These are phyloP conservation scores for Actinomortierella ambigua DNA, from an alignment of 371 early-diverging fungal genomes.

Conservation along the genomic window DNA sequence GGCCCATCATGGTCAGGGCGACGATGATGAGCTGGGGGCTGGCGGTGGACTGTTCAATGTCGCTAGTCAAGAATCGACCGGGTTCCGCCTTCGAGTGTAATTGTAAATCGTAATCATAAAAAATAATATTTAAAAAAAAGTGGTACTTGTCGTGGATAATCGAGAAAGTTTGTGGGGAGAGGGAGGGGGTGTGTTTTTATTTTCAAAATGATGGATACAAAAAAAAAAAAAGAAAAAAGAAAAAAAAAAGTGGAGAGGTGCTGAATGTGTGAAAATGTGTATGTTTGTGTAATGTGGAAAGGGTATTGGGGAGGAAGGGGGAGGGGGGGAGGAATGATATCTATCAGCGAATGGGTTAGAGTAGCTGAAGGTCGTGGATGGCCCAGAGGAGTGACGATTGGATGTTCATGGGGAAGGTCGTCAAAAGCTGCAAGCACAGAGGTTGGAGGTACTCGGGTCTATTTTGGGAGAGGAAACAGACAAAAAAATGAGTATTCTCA, in stretches of 20 bases:
- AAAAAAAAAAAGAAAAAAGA: not conserved
- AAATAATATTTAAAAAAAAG: not conserved
- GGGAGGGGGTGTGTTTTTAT: no score
- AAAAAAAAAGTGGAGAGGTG: not conserved
- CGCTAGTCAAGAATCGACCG: constrained; percentile 62
- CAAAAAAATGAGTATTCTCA: no score
- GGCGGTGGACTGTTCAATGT: constrained; percentile 56
- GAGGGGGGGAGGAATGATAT: no score
- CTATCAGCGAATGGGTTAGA: constrained; percentile 16
- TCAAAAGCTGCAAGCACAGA: constrained; percentile 37
- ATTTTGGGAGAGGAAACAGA: not conserved
- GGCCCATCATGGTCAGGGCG: constrained; percentile 57
- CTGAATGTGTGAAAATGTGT: constrained; percentile 1
- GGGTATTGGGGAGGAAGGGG: no score
- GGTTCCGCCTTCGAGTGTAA: constrained; percentile 55
- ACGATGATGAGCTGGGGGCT: constrained; percentile 48
- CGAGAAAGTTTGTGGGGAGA: no score
- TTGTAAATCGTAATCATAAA: not conserved
- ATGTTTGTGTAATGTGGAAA: not conserved
- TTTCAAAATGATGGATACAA: no score
- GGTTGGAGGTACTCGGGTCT: constrained; percentile 47
- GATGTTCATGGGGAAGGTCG: constrained; percentile 46
- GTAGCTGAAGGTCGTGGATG: constrained; percentile 38
- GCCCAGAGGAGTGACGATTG: constrained; percentile 47
- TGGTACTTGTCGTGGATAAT: no score